Evolutionary conservation across 192 early-diverging fungal species (phyloP), one percentile per base, ranked within the genome.

Genomic region (Backusella parvicylindrica): DNA sequence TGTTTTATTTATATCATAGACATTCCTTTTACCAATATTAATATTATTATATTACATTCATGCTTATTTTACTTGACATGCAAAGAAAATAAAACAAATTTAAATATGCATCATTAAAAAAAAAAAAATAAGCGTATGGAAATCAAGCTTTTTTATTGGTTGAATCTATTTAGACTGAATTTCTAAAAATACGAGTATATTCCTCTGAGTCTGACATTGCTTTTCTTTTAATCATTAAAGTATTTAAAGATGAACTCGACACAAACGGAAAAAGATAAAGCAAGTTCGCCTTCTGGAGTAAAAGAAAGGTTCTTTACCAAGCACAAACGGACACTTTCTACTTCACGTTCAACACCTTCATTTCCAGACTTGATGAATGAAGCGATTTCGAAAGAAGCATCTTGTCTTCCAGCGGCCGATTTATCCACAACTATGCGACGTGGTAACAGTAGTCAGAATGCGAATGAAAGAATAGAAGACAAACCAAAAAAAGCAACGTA

Each of bases 391-490:
- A 43, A 38, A 28, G 41, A 38, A 70, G 26, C 38, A 30, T 28
- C 66, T 36, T 21, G 66, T 38, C 36, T 68, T 68, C n/a, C 66
- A 26, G 36, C 23, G 7, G 40, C 15, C 40, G 40, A 70, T 15
- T 3, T 70, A 47, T 70, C 68, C 15, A 47, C 68, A 6, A 4
- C 38, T n/a, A 75, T 75, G 74, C 43, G 66, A 37, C 74, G 74
- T 26, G 74, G 74, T 35, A 49, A 33, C 15, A 68, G 65, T 28
- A 43, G 68, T 15, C 74, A 68, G 13, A 18, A 12, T 1, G 26
- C 32, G 28, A 33, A 9, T 35, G 30, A 13, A 38, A 67, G n/a
- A 13, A 53, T 36, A 13, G 38, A 28, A 9, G 65, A 75, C 0
- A 38, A 75, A 16, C 64, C 64, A 23, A 65, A 63, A 13, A 65